phyloP scores from a whole-genome alignment of 768 basidiomycete species.

The Tulasnella sp. region DNA sequence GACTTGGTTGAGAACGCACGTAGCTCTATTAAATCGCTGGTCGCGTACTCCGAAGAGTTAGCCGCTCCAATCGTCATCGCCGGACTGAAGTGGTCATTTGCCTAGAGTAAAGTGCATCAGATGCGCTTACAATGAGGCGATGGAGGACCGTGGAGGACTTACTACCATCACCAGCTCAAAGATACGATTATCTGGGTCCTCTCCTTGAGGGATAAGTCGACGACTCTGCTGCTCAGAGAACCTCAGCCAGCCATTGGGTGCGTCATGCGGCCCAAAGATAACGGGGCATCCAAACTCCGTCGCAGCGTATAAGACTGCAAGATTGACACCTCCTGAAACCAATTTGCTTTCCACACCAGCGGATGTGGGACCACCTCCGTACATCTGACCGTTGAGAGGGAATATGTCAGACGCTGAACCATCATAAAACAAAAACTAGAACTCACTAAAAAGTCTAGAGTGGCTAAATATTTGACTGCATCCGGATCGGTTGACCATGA shows the following conservation, averaged over 20 bases:
- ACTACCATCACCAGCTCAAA: no score
- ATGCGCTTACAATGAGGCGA: no score
- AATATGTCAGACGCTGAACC: not conserved
- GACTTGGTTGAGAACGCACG: no score
- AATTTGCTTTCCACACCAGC: constrained; percentile 9
- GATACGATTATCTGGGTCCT: no score
- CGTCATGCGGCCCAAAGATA: no score
- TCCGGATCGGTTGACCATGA: constrained; percentile 15
- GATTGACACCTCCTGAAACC: constrained; percentile 11
- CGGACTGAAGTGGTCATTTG: no score
- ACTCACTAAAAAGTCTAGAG: constrained; percentile 16
- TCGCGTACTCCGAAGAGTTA: no score
- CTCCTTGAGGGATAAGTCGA: not conserved
- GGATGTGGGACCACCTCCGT: constrained; percentile 18
- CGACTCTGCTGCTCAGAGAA: not conserved
- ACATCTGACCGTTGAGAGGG: constrained; percentile 13
- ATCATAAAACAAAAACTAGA: not conserved
- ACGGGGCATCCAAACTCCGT: not conserved
- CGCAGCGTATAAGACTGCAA: constrained; percentile 13
- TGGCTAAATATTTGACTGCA: constrained; percentile 10
- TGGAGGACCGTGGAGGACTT: no score
- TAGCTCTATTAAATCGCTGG: no score
- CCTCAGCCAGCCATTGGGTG: not conserved
- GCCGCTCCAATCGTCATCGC: no score
- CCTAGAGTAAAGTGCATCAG: no score